Conservation (phyloP, 2,329 filamentous ascomycete genomes). For the Diaporthe vexans region DNA sequence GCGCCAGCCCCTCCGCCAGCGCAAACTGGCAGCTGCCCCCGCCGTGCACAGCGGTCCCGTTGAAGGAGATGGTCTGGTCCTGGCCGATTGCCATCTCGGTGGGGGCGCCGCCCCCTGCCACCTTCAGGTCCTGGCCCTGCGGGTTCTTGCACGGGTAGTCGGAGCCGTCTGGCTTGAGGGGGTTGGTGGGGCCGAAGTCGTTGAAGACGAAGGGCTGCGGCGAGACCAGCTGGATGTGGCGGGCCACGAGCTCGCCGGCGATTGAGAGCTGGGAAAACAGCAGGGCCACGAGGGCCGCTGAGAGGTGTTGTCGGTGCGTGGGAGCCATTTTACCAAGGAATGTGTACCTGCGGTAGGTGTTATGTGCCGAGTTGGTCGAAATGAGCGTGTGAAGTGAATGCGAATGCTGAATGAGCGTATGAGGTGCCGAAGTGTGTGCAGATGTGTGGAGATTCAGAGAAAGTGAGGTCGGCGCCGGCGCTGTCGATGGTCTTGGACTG, state of each 20-base stretch:
- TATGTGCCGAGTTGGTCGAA: background rate
- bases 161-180: slow-evolving; percentile 65
- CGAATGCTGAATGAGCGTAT: background rate
- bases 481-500: background rate
- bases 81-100: slow-evolving; percentile 72
- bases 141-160: slow-evolving; percentile 80
- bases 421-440: too few relatives aligned
- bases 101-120: slow-evolving; percentile 50
- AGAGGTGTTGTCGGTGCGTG: background rate
- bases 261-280: background rate
- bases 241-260: slow-evolving; percentile 8
- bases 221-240: slow-evolving; percentile 72
- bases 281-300: background rate
- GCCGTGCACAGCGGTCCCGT: slow-evolving; percentile 75
- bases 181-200: slow-evolving; percentile 65
- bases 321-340: background rate
- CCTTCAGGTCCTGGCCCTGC: slow-evolving; percentile 52
- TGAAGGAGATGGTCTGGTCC: slow-evolving; percentile 64
- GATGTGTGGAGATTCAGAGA: background rate
- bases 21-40: slow-evolving; percentile 82
- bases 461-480: slow-evolving; percentile 1
- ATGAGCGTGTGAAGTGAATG: background rate
- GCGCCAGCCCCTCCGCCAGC: slow-evolving; percentile 70
- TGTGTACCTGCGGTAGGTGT: background rate
- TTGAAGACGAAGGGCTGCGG: slow-evolving; percentile 67